Base-by-base conservation (phyloP, 1,284 basidiomycete genomes). In the Uromyces viciae-fabae region DNA sequence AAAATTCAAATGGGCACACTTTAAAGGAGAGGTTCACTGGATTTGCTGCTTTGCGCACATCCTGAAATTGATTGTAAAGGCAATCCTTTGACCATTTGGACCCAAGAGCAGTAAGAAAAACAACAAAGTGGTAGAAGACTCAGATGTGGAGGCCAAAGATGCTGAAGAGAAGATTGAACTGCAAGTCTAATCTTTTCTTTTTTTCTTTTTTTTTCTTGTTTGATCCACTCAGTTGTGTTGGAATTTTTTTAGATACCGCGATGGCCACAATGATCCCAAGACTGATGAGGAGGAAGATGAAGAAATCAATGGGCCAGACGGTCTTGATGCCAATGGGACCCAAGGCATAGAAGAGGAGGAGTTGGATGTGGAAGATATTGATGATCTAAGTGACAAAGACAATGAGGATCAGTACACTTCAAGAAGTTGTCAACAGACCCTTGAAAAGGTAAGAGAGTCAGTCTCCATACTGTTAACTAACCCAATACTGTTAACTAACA, bases 11-110 rank as follows among this genome's bases (percentile, higher is more conserved):
- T 64, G 60, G 60, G 33, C 60, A 14, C 60, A n/a, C 15, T 64
- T 64, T 14, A n/a, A 64, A 7, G 60, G 60, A 4, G 33, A 64
- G 42, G 60, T 1, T 2, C 60, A 64, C 17, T 64, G 60, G 31
- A 64, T 64, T 28, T 14, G 60, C 3, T 64, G 60, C 42, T 64
- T 64, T 38, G 60, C 60, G 36, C 60, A 64, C 25, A 60, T 60
- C n/a, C 19, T 60, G 4, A 60, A 60, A 11, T 19, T 60, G 3
- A 60, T 60, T 9, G 58, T 33, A 31, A 25, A 60, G 58, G 17
- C 54, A 7, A 56, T 56, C 54, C 28, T 60, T 25, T 3, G 19
- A 60, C 19, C 19, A 8, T 31, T 31, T 31, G 58, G 25, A 60
- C 11, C 11, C 14, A 25, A 31, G 17, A 38, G n/a, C 33, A 22